Conservation (phyloP, 2,329 filamentous ascomycete genomes). For the Pseudogymnoascus sp. region DNA sequence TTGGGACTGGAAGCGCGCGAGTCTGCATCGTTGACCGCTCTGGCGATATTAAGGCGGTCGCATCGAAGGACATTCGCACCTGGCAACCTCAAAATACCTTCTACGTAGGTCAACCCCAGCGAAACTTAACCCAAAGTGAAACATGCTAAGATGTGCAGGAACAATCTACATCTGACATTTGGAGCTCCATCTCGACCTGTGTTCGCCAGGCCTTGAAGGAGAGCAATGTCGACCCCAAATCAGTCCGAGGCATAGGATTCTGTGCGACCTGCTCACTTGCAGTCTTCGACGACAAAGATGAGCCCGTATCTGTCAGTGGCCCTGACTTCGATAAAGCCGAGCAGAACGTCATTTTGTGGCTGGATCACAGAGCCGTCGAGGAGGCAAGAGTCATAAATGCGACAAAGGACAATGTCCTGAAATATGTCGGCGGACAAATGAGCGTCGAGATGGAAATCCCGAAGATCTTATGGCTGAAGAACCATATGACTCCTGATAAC, state of each 20-base stretch:
- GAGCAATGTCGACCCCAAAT: constrained; percentile 65
- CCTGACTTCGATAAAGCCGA: constrained; percentile 80
- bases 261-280: constrained; percentile 97
- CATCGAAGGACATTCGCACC: constrained; percentile 67
- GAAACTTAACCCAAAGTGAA: constrained; percentile 19
- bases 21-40: constrained; percentile 91
- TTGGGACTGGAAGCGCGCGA: constrained; percentile 89
- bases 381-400: constrained; percentile 92
- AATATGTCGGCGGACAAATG: constrained; percentile 97
- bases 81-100: constrained; percentile 71
- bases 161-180: constrained; percentile 97
- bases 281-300: constrained; percentile 85
- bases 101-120: constrained; percentile 47
- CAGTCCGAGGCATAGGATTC: constrained; percentile 86
- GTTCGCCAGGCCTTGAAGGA: constrained; percentile 76
- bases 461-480: constrained; percentile 97
- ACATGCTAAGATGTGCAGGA: constrained; percentile 48
- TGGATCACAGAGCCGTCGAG: constrained; percentile 84
- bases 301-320: constrained; percentile 83
- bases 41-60: constrained; percentile 75
- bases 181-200: constrained; percentile 85
- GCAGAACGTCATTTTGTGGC: constrained; percentile 93
- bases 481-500: constrained; percentile 86
- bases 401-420: constrained; percentile 83
- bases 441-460: constrained; percentile 99